phyloP scores from a whole-genome alignment of 2,329 filamentous ascomycete genomes.

The Trichoderma cornu-damae region DNA sequence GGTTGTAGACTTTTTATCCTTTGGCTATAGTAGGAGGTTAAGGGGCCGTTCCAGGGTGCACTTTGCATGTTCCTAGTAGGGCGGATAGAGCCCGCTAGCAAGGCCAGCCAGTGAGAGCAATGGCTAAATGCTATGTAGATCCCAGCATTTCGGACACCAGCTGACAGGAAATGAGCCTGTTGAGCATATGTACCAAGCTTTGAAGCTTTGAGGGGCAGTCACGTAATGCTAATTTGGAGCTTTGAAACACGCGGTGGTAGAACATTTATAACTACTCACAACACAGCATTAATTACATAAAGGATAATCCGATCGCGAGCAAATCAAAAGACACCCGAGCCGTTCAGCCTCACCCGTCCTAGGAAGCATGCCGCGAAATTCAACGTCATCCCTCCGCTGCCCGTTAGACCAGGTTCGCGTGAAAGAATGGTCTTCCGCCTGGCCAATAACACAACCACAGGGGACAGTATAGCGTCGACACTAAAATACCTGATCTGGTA shows the following conservation, averaged over 20 bases:
- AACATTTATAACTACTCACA: neutral
- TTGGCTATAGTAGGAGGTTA: too few relatives aligned
- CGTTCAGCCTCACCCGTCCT: neutral
- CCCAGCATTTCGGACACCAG: neutral
- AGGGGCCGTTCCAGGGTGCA: constrained; percentile 39
- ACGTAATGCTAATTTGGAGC: too few relatives aligned
- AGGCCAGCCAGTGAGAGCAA: neutral
- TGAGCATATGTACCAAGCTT: too few relatives aligned
- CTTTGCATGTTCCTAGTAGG: constrained; percentile 38
- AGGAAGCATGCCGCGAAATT: neutral
- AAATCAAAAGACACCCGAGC: neutral
- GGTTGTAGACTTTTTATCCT: too few relatives aligned
- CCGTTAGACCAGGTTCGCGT: neutral
- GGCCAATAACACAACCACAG: constrained; percentile 7
- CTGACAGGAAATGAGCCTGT: neutral
- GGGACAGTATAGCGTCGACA: neutral
- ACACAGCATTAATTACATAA: neutral
- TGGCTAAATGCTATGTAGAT: neutral
- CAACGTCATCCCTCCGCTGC: neutral
- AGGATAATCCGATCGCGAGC: neutral
- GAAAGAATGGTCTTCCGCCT: neutral
- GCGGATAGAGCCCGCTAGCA: neutral
- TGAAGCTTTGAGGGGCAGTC: too few relatives aligned
- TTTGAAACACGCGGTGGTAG: neutral
- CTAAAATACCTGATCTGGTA: constrained; percentile 5